Evolutionary conservation across 2,329 filamentous ascomycete genomes (phyloP).

Genomic region (Cladosporium colombiae): DNA sequence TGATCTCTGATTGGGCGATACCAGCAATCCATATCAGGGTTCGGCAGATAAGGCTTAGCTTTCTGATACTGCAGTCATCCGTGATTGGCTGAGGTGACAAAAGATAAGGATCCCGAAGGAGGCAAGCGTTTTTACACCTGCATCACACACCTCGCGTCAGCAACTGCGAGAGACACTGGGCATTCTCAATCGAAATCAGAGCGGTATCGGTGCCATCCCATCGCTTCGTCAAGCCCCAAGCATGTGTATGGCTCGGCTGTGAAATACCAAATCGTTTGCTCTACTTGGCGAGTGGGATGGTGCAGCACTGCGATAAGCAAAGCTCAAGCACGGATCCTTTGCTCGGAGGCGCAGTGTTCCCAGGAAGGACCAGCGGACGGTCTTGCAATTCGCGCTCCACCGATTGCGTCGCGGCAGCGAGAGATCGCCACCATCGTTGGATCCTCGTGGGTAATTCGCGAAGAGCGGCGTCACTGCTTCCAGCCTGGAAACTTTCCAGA

Average conservation of each 20-base stretch:
- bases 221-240: slow-evolving; percentile 34
- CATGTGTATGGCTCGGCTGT: slow-evolving; percentile 48
- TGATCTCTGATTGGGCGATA: slow-evolving; percentile 16
- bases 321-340: slow-evolving; percentile 10
- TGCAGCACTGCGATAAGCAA: neutral
- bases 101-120: slow-evolving; percentile 7
- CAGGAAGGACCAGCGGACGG: neutral
- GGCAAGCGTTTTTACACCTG: neutral
- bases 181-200: slow-evolving; percentile 14
- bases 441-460: neutral
- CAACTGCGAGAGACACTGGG: slow-evolving; percentile 5
- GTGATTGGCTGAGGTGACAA: neutral
- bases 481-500: neutral
- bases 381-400: neutral
- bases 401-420: slow-evolving; percentile 7
- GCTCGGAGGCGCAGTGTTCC: neutral
- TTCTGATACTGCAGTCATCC: neutral
- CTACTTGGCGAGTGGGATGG: neutral
- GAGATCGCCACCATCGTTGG: neutral
- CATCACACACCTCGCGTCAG: slow-evolving; percentile 9
- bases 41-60: neutral
- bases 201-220: slow-evolving; percentile 12
- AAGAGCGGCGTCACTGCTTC: neutral
- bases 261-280: slow-evolving; percentile 50
- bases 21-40: slow-evolving; percentile 3